These are phyloP conservation scores for Sphagnum tenellum DNA, from an alignment of 225 moss, liverwort and hornwort genomes.

Conservation along the genomic window DNA sequence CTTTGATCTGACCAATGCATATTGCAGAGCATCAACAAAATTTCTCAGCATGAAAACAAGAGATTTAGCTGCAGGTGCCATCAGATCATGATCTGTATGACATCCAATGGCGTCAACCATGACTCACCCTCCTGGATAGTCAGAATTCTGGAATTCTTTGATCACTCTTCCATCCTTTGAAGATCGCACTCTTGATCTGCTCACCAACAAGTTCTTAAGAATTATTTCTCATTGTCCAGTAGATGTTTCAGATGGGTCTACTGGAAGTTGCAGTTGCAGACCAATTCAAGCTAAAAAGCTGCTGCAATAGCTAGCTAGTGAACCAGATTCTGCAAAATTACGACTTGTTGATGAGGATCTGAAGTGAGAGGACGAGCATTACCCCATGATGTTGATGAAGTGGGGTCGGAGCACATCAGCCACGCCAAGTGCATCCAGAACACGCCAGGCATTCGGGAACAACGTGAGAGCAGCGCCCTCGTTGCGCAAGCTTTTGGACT, in stretches of 20 bases:
- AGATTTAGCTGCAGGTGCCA: no score
- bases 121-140: constrained; percentile 43
- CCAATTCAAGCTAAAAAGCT: neutral
- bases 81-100: no score
- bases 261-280: neutral
- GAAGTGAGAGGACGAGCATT: neutral
- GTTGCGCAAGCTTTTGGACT: constrained; percentile 34
- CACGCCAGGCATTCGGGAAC: constrained; percentile 52
- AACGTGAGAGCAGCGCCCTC: constrained; percentile 39
- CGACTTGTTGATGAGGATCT: no score
- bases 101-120: no score
- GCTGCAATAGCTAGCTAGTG: no score
- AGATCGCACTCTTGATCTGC: constrained; percentile 37
- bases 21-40: neutral
- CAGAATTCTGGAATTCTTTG: constrained; percentile 22
- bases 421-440: constrained; percentile 42
- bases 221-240: neutral
- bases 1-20: neutral
- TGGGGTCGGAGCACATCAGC: constrained; percentile 38
- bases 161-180: constrained; percentile 22
- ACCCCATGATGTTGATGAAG: constrained; percentile 25
- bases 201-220: neutral
- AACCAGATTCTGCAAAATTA: no score
- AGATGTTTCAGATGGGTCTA: no score
- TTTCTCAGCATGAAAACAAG: neutral